Conservation (phyloP, 176 grass and related monocot genomes). For the Canna indica region DNA sequence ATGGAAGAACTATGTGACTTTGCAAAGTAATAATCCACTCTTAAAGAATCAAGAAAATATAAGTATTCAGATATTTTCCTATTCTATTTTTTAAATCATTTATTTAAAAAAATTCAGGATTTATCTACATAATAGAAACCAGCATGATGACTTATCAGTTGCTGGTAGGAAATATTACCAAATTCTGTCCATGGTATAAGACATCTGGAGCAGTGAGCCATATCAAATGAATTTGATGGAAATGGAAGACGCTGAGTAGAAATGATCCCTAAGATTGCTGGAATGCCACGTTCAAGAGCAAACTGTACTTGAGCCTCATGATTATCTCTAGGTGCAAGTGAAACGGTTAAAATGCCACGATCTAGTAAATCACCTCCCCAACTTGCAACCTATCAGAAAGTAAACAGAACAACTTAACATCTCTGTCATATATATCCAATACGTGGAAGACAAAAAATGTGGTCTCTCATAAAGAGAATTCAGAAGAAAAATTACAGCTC, state of each 20-base stretch:
- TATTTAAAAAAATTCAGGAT: background rate
- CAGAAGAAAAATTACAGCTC: background rate
- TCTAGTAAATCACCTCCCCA: conserved; percentile 83
- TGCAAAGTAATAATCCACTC: background rate
- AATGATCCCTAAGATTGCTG: conserved; percentile 86
- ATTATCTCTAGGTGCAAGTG: conserved; percentile 85
- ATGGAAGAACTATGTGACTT: too few relatives aligned
- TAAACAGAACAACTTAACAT: background rate
- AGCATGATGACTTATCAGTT: background rate
- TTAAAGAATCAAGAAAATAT: background rate
- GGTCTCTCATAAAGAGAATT: background rate
- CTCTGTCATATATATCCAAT: background rate
- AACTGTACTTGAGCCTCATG: conserved; percentile 99
- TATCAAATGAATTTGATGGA: conserved; percentile 67
- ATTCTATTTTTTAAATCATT: background rate
- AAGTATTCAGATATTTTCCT: too few relatives aligned
- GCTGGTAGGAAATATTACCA: conserved; percentile 26
- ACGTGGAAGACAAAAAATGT: background rate
- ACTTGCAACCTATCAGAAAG: conserved; percentile 45
- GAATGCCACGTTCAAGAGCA: conserved; percentile 93
- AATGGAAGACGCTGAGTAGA: conserved; percentile 86
- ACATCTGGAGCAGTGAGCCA: conserved; percentile 87
- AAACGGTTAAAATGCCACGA: conserved; percentile 55
- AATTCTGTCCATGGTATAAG: conserved; percentile 85
- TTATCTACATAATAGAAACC: background rate